Percentiles rank a stretch among this genome's conserved stretches.
Evolutionary conservation across 73 alveolate species (phyloP).

Genomic region (Paramecium bursaria): DNA sequence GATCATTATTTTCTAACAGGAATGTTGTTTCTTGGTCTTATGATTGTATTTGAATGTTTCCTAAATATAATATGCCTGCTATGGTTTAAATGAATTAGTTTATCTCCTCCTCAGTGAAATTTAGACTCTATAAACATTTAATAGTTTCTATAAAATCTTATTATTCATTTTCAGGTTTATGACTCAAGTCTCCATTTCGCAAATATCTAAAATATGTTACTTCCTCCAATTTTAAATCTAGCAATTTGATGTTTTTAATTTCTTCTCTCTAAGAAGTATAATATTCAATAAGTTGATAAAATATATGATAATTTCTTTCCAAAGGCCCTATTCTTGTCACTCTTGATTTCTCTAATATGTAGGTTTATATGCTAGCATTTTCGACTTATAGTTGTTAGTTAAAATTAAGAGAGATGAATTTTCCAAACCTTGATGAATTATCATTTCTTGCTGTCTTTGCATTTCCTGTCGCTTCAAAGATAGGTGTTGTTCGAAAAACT

Average conservation of each 20-base stretch:
- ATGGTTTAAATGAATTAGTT: too few relatives aligned
- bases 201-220: conserved; percentile 59
- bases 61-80: too few relatives aligned
- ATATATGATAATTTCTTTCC: conserved; percentile 96
- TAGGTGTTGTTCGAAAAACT: too few relatives aligned
- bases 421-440: conserved; percentile 95
- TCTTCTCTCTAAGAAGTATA: conserved; percentile 49
- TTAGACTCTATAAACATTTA: conserved; percentile 61
- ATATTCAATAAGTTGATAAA: conserved; percentile 82
- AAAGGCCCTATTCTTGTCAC: conserved; percentile 77
- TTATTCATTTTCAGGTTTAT: conserved; percentile 52
- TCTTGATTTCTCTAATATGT: conserved; percentile 92
- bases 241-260: conserved; percentile 60
- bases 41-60: too few relatives aligned
- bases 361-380: conserved; percentile 90
- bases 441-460: conserved; percentile 96
- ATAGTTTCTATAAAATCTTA: conserved; percentile 68
- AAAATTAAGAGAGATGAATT: conserved; percentile 85
- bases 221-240: conserved; percentile 53
- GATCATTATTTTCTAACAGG: too few relatives aligned
- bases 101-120: conserved; percentile 25
- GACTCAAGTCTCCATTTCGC: conserved; percentile 32
- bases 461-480: conserved; percentile 96
- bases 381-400: conserved; percentile 79
- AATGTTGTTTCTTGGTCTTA: too few relatives aligned